A percentile compares a stretch with the other conserved stretches of the same genome.
Evolutionary conservation across 2,329 filamentous ascomycete genomes (phyloP).

Genomic region (Penicillium sp.): DNA sequence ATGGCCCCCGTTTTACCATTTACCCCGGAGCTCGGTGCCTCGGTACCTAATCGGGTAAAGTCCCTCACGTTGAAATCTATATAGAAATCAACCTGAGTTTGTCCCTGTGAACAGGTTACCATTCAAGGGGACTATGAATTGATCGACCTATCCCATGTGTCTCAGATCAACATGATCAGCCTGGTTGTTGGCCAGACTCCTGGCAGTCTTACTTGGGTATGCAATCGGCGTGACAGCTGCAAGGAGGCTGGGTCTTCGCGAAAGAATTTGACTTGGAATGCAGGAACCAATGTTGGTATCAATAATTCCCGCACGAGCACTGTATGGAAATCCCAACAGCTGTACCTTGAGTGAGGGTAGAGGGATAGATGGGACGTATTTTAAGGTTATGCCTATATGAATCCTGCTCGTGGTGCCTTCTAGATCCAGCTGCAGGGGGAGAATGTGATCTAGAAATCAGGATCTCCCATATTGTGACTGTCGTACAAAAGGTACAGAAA

Average conservation of each 20-base stretch:
- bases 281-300: neutral
- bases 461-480: neutral
- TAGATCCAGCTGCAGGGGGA: neutral
- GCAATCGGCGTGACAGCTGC: constrained; percentile 18
- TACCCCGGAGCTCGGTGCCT: constrained; percentile 7
- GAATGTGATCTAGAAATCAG: neutral
- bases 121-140: neutral
- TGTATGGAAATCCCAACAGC: neutral
- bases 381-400: neutral
- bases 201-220: constrained; percentile 11
- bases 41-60: constrained; percentile 9
- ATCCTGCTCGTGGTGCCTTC: neutral
- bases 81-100: neutral
- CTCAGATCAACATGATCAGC: constrained; percentile 1
- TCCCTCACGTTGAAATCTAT: neutral
- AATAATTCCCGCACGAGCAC: neutral
- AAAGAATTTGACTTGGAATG: constrained; percentile 21
- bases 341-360: neutral
- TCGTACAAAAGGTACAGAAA: neutral
- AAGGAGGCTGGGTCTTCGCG: constrained; percentile 11
- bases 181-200: neutral
- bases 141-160: constrained; percentile 3
- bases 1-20: neutral
- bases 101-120: neutral
- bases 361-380: neutral